A percentile compares a stretch with the other conserved stretches of the same genome.
Conservation (phyloP, 345 rosid species). For the thale cress (Arabidopsis thaliana) region DNA sequence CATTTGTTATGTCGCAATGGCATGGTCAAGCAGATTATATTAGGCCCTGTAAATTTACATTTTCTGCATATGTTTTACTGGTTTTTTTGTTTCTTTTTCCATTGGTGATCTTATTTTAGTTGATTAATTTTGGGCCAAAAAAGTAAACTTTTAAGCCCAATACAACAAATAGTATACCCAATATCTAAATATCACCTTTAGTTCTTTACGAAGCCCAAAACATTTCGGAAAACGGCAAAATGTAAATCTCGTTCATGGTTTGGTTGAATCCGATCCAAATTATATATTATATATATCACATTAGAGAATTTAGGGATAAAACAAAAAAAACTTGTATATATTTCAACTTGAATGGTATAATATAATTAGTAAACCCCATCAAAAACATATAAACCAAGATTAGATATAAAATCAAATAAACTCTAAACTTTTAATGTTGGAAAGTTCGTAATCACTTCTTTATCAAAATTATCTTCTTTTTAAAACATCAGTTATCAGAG, state of each 20-base stretch:
- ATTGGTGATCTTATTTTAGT: background rate
- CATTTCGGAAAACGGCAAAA: too few relatives aligned
- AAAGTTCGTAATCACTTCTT: background rate
- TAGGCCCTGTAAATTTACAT: background rate
- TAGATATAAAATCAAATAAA: background rate
- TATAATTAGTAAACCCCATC: background rate
- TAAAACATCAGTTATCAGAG: background rate
- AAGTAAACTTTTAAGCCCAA: background rate
- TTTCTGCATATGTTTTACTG: background rate
- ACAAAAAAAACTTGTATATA: too few relatives aligned
- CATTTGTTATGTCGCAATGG: background rate
- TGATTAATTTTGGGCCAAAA: background rate
- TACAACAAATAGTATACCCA: background rate
- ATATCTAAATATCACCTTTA: background rate
- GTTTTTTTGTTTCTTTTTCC: background rate
- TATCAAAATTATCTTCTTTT: conserved; percentile 10
- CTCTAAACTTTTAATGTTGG: background rate
- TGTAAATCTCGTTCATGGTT: too few relatives aligned
- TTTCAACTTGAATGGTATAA: background rate
- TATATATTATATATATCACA: too few relatives aligned
- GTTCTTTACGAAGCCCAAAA: background rate
- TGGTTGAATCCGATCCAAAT: too few relatives aligned
- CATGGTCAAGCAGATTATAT: background rate
- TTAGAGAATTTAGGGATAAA: too few relatives aligned
- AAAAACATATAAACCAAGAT: background rate